Evolutionary conservation across 169 alveolate genomes (phyloP).

Genomic region (Cryptosporidium meleagridis): DNA sequence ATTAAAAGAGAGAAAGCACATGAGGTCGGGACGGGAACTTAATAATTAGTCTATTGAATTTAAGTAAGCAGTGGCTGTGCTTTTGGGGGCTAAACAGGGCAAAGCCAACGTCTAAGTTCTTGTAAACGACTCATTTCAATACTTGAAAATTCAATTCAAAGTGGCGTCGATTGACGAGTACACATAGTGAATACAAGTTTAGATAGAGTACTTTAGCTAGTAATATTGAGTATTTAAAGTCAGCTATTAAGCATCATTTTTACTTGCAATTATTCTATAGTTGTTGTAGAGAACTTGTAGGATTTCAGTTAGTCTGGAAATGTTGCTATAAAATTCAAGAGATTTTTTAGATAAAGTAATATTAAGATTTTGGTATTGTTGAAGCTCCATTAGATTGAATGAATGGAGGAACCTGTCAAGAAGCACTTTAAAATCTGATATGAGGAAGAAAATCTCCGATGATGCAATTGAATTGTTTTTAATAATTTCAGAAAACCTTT

Average conservation of each 20-base stretch:
- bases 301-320: slow-evolving; percentile 35
- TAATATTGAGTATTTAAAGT: neutral
- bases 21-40: neutral
- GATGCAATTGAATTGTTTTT: slow-evolving; percentile 48
- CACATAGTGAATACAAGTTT: neutral
- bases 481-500: slow-evolving; percentile 60
- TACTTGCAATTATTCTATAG: slow-evolving; percentile 65
- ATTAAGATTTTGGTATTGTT: slow-evolving; percentile 41
- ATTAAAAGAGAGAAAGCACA: neutral
- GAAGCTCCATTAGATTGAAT: slow-evolving; percentile 16
- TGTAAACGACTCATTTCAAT: too few species aligned
- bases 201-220: neutral
- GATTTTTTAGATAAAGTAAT: slow-evolving; percentile 1
- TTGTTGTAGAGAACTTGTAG: slow-evolving; percentile 32
- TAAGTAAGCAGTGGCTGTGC: too few species aligned
- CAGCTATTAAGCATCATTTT: slow-evolving; percentile 50
- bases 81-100: too few species aligned
- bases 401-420: slow-evolving; percentile 69
- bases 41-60: too few species aligned
- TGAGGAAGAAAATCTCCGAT: slow-evolving; percentile 60
- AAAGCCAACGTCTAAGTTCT: too few species aligned
- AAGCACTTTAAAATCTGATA: slow-evolving; percentile 52
- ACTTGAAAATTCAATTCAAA: too few species aligned
- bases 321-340: slow-evolving; percentile 30
- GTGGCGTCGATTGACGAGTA: neutral